A percentile compares a stretch with the other conserved stretches of the same genome.
These are phyloP conservation scores for Vachellia collinsii DNA, from an alignment of 306 rosid species.

Conservation along the genomic window DNA sequence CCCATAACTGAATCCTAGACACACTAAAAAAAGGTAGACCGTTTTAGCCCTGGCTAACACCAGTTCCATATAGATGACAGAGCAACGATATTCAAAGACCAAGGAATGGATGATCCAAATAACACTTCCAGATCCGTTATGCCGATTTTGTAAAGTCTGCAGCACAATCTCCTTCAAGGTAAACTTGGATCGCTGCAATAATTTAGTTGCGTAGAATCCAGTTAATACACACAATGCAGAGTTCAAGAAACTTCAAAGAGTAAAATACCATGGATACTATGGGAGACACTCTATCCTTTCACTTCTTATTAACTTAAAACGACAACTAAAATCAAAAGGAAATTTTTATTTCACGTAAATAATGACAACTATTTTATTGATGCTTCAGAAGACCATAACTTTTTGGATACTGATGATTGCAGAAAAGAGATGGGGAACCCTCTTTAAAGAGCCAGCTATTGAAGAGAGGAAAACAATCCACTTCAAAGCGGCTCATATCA, in stretches of 20 bases:
- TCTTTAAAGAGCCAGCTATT: not conserved
- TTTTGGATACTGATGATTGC: not conserved
- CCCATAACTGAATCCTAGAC: not conserved
- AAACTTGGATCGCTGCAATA: slow-evolving; percentile 4
- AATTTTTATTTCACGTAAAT: slow-evolving; percentile 1
- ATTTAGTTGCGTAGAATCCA: not conserved
- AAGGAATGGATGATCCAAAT: not conserved
- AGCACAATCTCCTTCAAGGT: slow-evolving; percentile 10
- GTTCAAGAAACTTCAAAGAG: not conserved
- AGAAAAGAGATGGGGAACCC: not conserved
- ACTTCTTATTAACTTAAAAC: not conserved
- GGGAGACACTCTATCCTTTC: not conserved
- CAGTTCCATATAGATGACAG: not conserved
- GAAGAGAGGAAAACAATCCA: not conserved
- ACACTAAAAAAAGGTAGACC: not conserved
- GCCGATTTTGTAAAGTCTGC: slow-evolving; percentile 14
- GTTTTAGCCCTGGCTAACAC: not conserved
- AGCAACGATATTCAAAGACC: not conserved
- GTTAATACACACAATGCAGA: not conserved
- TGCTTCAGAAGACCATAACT: not conserved
- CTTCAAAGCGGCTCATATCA: not conserved
- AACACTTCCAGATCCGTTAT: not conserved
- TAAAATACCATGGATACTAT: not conserved
- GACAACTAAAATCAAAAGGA: not conserved
- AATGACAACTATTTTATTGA: not conserved